Conservation (phyloP, 2,329 filamentous ascomycete species). For the Colletotrichum musae region DNA sequence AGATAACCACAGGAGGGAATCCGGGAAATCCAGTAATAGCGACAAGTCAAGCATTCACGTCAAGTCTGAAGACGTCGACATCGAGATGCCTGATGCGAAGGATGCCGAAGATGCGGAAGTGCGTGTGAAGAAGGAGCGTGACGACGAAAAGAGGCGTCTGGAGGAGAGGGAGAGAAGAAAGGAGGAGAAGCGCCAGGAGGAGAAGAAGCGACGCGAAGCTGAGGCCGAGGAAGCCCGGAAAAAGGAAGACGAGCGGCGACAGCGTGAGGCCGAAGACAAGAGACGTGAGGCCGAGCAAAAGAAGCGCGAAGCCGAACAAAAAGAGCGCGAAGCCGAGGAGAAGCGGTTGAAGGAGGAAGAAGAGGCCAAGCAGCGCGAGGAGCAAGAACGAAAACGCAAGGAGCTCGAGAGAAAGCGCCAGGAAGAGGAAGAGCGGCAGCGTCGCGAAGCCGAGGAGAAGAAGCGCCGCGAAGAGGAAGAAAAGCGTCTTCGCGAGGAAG, state of each 20-base stretch:
- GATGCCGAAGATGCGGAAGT: constrained; percentile 48
- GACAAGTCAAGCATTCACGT: constrained; percentile 69
- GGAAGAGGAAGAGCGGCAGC: constrained; percentile 43
- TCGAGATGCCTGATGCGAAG: constrained; percentile 68
- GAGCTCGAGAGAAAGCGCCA: constrained; percentile 45
- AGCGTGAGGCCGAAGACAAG: constrained; percentile 40
- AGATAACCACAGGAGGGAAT: constrained; percentile 59
- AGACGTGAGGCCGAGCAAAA: constrained; percentile 42
- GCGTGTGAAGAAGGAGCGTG: constrained; percentile 53
- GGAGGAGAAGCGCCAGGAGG: constrained; percentile 43
- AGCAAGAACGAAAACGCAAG: constrained; percentile 50
- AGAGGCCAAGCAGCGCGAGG: constrained; percentile 48
- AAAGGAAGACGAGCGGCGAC: constrained; percentile 42
- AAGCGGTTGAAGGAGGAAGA: constrained; percentile 51
- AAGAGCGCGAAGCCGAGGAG: constrained; percentile 55
- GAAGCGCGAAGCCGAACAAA: constrained; percentile 48
- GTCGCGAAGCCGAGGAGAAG: constrained; percentile 47
- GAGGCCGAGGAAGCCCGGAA: constrained; percentile 52
- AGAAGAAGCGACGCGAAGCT: constrained; percentile 49
- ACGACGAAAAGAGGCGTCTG: constrained; percentile 52
- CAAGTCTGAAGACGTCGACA: constrained; percentile 69
- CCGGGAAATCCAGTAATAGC: constrained; percentile 55
- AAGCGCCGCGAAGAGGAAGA: constrained; percentile 48
- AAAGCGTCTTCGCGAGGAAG: constrained; percentile 53
- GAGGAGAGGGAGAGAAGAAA: constrained; percentile 46